A percentile compares a stretch with the other conserved stretches of the same genome.
phyloP scores from a whole-genome alignment of 768 basidiomycete genomes.

The Hysterangium stoloniferum region DNA sequence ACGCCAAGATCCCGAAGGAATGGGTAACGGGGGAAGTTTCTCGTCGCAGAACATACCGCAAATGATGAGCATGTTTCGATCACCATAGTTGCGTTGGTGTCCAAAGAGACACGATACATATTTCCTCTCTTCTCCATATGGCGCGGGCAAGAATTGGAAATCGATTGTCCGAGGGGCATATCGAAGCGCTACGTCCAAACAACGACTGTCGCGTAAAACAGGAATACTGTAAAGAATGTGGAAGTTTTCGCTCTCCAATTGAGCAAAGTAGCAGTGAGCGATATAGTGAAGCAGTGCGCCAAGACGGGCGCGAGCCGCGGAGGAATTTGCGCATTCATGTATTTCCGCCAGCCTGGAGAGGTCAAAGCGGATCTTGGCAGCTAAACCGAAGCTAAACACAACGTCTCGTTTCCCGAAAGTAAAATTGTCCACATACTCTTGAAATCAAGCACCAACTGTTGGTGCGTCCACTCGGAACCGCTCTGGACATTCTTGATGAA shows the following conservation, averaged over 20 bases:
- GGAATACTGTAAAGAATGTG: conserved; percentile 23
- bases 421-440: conserved; percentile 13
- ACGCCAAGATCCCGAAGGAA: conserved; percentile 15
- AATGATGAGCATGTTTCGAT: not conserved
- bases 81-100: not conserved
- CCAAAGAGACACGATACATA: not conserved
- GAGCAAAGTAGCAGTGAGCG: conserved; percentile 20
- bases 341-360: conserved; percentile 20
- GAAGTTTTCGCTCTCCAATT: conserved; percentile 16
- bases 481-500: conserved; percentile 12
- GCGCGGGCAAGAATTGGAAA: not conserved
- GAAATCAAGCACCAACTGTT: conserved; percentile 21
- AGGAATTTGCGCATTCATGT: conserved; percentile 6
- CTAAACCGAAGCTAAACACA: conserved; percentile 9
- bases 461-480: conserved; percentile 9
- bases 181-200: not conserved
- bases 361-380: conserved; percentile 20
- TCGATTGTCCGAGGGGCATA: not conserved
- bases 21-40: not conserved
- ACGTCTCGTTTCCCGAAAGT: not conserved
- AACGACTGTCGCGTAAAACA: conserved; percentile 5
- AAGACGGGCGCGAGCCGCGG: conserved; percentile 8
- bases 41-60: not conserved
- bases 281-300: conserved; percentile 20
- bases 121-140: not conserved